Evolutionary conservation across 2,329 filamentous ascomycete genomes (phyloP), one percentile per base, ranked within the genome.

Genomic region (Paraphoma sp.): DNA sequence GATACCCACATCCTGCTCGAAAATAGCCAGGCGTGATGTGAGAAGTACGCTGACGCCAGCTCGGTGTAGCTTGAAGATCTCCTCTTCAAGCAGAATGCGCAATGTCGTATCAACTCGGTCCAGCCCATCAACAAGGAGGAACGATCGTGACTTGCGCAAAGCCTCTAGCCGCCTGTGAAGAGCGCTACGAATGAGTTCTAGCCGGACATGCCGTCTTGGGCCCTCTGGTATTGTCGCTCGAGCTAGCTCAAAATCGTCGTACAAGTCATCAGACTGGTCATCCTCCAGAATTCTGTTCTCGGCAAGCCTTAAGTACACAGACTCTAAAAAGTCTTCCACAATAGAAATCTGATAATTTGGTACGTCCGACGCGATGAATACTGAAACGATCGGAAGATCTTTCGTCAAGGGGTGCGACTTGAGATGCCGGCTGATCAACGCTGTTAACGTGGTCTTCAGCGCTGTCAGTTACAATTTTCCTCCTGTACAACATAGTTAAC

Each of bases 91-190:
- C 10, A 69, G 51, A n/a, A 59, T 29, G 4, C 50, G 45, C 43
- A 65, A 41, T 2, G 57, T 56, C 14, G 53, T 29, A 18, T 57
- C 58, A 38, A 59, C 62, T 31, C 56, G 52, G 53, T 69, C 66
- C 8, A 65, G 43, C n/a, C 60, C 59, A 47, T 69, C 66, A 10
- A 69, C 14, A n/a, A 69, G 40, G 17, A 69, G 48, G n/a, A 63
- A 65, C 4, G 41, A 31, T 9, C 45, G 53, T 31, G 29, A 18
- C 6, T 46, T 42, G 10, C 53, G n/a, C 12, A 53, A 38, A 17
- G 38, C 38, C 33, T 42, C 31, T 14, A 66, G 53, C 10, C 50
- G 53, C 8, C 30, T n/a, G 36, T 59, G 36, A 14, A 65, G 42
- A 6, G 56, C 60, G 40, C 48, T 48, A 31, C 57, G 59, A 23